Percentiles rank a stretch among this genome's conserved stretches.
phyloP scores from a whole-genome alignment of 306 rosid species.

The Herpetospermum pedunculosum region DNA sequence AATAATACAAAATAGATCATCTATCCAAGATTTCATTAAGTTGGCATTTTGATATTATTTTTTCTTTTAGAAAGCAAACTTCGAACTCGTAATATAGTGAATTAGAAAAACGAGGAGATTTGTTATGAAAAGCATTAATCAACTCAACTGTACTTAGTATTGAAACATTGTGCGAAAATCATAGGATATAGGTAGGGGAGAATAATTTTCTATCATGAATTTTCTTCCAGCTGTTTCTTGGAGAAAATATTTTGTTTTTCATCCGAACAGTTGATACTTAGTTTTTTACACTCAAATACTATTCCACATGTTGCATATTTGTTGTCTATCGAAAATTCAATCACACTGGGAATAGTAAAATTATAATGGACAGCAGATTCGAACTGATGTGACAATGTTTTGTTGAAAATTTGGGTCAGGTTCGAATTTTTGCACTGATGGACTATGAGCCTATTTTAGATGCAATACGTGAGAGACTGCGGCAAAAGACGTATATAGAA shows the following conservation, averaged over 20 bases:
- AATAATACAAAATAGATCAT: neutral
- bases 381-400: neutral
- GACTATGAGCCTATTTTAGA: constrained; percentile 59
- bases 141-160: neutral
- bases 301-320: neutral
- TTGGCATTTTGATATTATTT: neutral
- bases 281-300: neutral
- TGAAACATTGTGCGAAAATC: neutral
- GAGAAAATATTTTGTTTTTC: neutral
- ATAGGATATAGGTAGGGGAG: neutral
- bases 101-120: neutral
- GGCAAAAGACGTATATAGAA: constrained; percentile 62
- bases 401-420: constrained; percentile 23
- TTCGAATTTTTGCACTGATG: constrained; percentile 64
- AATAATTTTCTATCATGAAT: neutral
- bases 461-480: constrained; percentile 60
- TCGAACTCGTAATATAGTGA: neutral
- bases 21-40: neutral
- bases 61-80: neutral
- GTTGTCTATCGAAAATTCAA: neutral
- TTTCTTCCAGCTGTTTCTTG: neutral
- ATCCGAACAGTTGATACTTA: neutral
- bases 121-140: neutral
- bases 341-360: neutral
- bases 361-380: neutral